Conservation (phyloP, 2,329 filamentous ascomycete species). For the Sphaerulina populicola region DNA sequence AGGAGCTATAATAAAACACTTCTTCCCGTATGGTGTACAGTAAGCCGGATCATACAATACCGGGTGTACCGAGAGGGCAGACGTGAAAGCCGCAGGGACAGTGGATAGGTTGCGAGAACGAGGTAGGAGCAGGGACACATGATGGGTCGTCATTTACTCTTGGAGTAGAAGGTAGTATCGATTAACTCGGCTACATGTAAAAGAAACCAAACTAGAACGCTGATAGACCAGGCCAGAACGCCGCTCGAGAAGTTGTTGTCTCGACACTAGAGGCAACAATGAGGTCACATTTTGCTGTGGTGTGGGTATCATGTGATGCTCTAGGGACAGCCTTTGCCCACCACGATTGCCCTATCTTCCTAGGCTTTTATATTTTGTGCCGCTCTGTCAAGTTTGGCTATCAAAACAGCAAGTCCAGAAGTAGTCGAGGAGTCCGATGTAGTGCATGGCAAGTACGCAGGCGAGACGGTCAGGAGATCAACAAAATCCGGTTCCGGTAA, state of each 20-base stretch:
- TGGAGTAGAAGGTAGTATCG: no score
- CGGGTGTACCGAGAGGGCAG: no score
- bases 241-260: neutral
- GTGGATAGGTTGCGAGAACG: no score
- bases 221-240: neutral
- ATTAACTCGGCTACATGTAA: no score
- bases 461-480: conserved; percentile 22
- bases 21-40: no score
- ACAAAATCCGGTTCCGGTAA: conserved; percentile 25
- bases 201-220: neutral
- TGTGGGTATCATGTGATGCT: conserved; percentile 12
- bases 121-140: no score
- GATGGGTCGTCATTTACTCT: no score
- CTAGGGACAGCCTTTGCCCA: conserved; percentile 1
- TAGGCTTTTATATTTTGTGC: conserved; percentile 16
- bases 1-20: no score
- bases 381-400: conserved; percentile 28
- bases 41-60: no score
- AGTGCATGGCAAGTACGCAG: conserved; percentile 14
- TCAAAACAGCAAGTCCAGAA: conserved; percentile 22
- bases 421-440: conserved; percentile 14
- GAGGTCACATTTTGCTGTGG: neutral
- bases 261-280: neutral
- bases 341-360: neutral
- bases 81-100: no score